A percentile compares a stretch with the other conserved stretches of the same genome.
These are phyloP conservation scores for Tuber aestivum DNA, from an alignment of 495 filamentous ascomycete species.

Conservation along the genomic window DNA sequence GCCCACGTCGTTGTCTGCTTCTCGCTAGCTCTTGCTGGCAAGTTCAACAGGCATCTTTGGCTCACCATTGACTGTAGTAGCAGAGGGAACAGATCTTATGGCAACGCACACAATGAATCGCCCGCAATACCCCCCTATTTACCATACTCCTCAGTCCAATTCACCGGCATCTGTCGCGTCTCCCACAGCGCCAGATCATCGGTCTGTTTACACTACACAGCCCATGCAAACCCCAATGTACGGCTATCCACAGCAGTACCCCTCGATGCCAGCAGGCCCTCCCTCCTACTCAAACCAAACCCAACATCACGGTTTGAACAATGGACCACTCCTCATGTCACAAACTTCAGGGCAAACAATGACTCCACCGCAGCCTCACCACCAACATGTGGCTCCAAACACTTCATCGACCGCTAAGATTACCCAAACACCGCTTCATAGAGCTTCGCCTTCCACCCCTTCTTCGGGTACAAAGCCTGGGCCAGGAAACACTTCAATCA, in stretches of 20 bases:
- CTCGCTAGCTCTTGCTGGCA: slow-evolving; percentile 7
- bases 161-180: slow-evolving; percentile 95
- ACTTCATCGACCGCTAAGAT: slow-evolving; percentile 51
- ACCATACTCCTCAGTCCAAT: slow-evolving; percentile 92
- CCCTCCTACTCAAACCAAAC: slow-evolving; percentile 75
- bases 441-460: slow-evolving; percentile 43
- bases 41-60: slow-evolving; percentile 10
- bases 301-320: slow-evolving; percentile 59
- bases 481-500: slow-evolving; percentile 53
- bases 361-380: slow-evolving; percentile 53
- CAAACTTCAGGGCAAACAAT: slow-evolving; percentile 58
- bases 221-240: slow-evolving; percentile 72
- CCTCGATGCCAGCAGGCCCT: slow-evolving; percentile 58
- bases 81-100: slow-evolving; percentile 79
- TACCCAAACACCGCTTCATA: slow-evolving; percentile 48
- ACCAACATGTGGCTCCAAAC: slow-evolving; percentile 57
- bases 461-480: slow-evolving; percentile 49
- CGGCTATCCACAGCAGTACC: slow-evolving; percentile 65
- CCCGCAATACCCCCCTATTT: slow-evolving; percentile 80
- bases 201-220: slow-evolving; percentile 76
- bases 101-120: slow-evolving; percentile 82
- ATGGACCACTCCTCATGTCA: slow-evolving; percentile 61
- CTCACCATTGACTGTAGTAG: slow-evolving; percentile 48
- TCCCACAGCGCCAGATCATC: slow-evolving; percentile 77
- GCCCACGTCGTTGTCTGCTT: slow-evolving; percentile 3